phyloP scores from a whole-genome alignment of 2,329 filamentous ascomycete genomes.

The Tolypocladium tundrense region DNA sequence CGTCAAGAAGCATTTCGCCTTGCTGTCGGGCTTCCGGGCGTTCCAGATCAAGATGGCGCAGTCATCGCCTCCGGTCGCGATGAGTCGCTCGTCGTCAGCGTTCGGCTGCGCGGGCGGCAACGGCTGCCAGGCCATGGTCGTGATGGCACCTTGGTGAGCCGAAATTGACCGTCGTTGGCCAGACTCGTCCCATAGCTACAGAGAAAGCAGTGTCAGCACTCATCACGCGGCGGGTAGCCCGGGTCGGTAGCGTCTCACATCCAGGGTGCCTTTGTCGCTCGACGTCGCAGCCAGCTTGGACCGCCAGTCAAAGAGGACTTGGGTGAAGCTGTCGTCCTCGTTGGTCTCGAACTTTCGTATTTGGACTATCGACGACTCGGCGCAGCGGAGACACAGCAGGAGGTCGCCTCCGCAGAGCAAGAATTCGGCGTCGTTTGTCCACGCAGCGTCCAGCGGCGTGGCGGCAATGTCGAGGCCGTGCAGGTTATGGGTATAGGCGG shows the following conservation, averaged over 20 bases:
- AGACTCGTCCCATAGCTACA: slow-evolving; percentile 43
- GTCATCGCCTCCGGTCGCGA: slow-evolving; percentile 53
- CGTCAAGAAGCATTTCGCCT: slow-evolving; percentile 48
- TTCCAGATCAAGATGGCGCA: slow-evolving; percentile 55
- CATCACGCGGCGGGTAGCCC: too few species aligned
- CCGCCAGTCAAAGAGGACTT: slow-evolving; percentile 45
- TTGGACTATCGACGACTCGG: slow-evolving; percentile 33
- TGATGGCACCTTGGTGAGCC: slow-evolving; percentile 49
- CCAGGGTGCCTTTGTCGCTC: slow-evolving; percentile 48
- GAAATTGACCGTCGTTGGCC: slow-evolving; percentile 45
- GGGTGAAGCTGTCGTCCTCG: slow-evolving; percentile 42
- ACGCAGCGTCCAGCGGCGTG: slow-evolving; percentile 46
- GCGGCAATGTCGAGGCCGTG: slow-evolving; percentile 38
- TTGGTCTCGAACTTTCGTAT: slow-evolving; percentile 41
- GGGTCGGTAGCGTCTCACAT: slow-evolving; percentile 35
- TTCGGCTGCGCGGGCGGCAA: slow-evolving; percentile 23
- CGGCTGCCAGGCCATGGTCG: slow-evolving; percentile 52
- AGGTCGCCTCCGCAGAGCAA: slow-evolving; percentile 47
- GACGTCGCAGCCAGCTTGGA: slow-evolving; percentile 47
- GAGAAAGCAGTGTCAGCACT: slow-evolving; percentile 2
- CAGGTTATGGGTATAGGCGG: slow-evolving; percentile 37
- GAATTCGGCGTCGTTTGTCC: slow-evolving; percentile 50
- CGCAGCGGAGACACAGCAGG: slow-evolving; percentile 37
- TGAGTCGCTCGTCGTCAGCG: slow-evolving; percentile 40
- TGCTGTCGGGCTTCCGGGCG: slow-evolving; percentile 41